phyloP scores from a whole-genome alignment of 805 yeast genomes.

The Cyberlindnera veronae region DNA sequence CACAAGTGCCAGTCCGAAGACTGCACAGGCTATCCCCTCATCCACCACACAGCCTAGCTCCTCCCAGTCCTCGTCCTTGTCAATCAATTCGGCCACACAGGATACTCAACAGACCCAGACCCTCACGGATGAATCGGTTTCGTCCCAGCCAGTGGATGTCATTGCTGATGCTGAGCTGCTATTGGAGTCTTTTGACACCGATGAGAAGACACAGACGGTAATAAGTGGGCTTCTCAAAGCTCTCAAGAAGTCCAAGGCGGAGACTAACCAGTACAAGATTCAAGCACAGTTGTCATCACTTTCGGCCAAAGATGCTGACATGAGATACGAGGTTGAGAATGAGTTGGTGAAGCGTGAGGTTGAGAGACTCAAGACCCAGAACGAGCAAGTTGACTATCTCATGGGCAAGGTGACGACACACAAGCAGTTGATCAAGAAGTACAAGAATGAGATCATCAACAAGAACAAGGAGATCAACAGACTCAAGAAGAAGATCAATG shows the following conservation, averaged over 20 bases:
- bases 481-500: conserved; percentile 26
- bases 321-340: conserved; percentile 45
- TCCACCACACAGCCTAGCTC: conserved; percentile 4
- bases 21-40: not conserved
- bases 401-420: conserved; percentile 37
- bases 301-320: conserved; percentile 41
- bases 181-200: not conserved
- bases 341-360: conserved; percentile 43
- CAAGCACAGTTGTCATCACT: conserved; percentile 39
- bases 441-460: conserved; percentile 39
- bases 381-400: conserved; percentile 33
- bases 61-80: conserved; percentile 12
- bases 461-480: conserved; percentile 43
- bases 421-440: conserved; percentile 42
- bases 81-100: not conserved
- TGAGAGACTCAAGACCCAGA: conserved; percentile 35
- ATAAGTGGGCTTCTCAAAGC: conserved; percentile 21
- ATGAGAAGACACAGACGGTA: conserved; percentile 11
- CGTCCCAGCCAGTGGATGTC: not conserved
- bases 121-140: not conserved
- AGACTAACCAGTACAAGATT: conserved; percentile 33
- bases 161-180: not conserved
- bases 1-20: conserved; percentile 9
- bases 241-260: conserved; percentile 26
- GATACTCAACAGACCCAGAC: no score